Evolutionary conservation across 2,329 filamentous ascomycete genomes (phyloP).

Genomic region (Penicillium decumbens): DNA sequence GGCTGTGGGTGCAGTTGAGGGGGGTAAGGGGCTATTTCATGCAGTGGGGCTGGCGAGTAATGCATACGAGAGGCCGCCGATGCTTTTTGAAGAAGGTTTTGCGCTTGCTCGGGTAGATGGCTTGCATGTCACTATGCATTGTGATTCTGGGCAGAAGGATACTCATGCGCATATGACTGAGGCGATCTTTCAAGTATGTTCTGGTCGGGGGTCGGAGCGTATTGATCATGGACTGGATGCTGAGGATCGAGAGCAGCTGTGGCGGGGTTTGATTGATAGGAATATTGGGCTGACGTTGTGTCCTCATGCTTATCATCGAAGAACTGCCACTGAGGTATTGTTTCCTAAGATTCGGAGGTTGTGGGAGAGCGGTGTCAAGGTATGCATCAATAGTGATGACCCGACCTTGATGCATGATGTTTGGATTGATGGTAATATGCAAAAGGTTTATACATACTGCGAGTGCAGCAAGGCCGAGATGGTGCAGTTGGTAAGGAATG

Average conservation of each 20-base stretch:
- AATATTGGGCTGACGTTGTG: slow-evolving; percentile 42
- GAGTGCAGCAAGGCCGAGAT: slow-evolving; percentile 42
- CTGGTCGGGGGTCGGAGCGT: slow-evolving; percentile 30
- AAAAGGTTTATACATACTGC: slow-evolving; percentile 43
- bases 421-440: slow-evolving; percentile 49
- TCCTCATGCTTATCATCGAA: slow-evolving; percentile 39
- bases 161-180: slow-evolving; percentile 44
- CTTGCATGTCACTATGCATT: slow-evolving; percentile 46
- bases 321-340: slow-evolving; percentile 41
- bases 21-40: slow-evolving; percentile 41
- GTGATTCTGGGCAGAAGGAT: slow-evolving; percentile 50
- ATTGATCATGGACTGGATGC: slow-evolving; percentile 45
- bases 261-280: slow-evolving; percentile 29
- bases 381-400: slow-evolving; percentile 49
- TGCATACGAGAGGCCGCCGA: slow-evolving; percentile 45
- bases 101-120: slow-evolving; percentile 13
- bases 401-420: slow-evolving; percentile 50
- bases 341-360: slow-evolving; percentile 46
- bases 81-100: slow-evolving; percentile 45
- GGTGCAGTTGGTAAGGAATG: slow-evolving; percentile 40
- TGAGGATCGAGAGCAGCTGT: slow-evolving; percentile 32
- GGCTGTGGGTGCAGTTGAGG: slow-evolving; percentile 17
- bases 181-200: slow-evolving; percentile 30
- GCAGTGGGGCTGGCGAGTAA: slow-evolving; percentile 49
- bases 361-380: slow-evolving; percentile 44